phyloP scores from a whole-genome alignment of 192 early-diverging fungal genomes.

The Mortierella hygrophila region DNA sequence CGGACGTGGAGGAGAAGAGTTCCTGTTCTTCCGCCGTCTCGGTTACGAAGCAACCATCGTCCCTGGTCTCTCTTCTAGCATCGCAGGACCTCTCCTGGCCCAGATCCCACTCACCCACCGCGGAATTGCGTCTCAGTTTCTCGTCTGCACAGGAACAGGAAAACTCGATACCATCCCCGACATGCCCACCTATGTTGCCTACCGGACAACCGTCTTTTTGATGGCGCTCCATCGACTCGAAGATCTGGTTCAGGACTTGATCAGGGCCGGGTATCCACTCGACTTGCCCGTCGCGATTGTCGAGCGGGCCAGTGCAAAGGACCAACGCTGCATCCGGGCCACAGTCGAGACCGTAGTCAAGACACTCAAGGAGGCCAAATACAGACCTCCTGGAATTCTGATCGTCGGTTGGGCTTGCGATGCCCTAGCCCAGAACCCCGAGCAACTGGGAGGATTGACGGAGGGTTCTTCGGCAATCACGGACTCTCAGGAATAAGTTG shows the following conservation, averaged over 20 bases:
- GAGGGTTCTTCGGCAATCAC: background rate
- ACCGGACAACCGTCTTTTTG: slow-evolving; percentile 83
- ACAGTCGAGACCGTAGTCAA: slow-evolving; percentile 75
- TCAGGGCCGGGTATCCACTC: slow-evolving; percentile 70
- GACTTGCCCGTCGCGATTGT: slow-evolving; percentile 86
- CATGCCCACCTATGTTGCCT: slow-evolving; percentile 75
- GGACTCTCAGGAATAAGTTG: background rate
- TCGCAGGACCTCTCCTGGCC: slow-evolving; percentile 80
- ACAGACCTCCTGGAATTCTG: slow-evolving; percentile 84
- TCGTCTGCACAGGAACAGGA: slow-evolving; percentile 86
- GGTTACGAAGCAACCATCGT: slow-evolving; percentile 80
- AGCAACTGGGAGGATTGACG: slow-evolving; percentile 19
- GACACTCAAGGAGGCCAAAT: slow-evolving; percentile 71
- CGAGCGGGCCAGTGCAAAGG: slow-evolving; percentile 82
- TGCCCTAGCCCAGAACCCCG: slow-evolving; percentile 22
- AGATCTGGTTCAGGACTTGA: slow-evolving; percentile 70
- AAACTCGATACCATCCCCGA: slow-evolving; percentile 80
- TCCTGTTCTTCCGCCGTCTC: slow-evolving; percentile 76
- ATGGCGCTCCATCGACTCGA: slow-evolving; percentile 86
- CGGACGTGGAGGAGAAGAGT: slow-evolving; percentile 94
- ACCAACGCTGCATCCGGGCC: slow-evolving; percentile 81
- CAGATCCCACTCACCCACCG: slow-evolving; percentile 92
- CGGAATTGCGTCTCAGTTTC: slow-evolving; percentile 86
- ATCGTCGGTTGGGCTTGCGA: slow-evolving; percentile 75
- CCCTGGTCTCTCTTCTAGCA: slow-evolving; percentile 82